Evolutionary conservation across 1,284 basidiomycete species (phyloP).

Genomic region (Xanthoconium separans): DNA sequence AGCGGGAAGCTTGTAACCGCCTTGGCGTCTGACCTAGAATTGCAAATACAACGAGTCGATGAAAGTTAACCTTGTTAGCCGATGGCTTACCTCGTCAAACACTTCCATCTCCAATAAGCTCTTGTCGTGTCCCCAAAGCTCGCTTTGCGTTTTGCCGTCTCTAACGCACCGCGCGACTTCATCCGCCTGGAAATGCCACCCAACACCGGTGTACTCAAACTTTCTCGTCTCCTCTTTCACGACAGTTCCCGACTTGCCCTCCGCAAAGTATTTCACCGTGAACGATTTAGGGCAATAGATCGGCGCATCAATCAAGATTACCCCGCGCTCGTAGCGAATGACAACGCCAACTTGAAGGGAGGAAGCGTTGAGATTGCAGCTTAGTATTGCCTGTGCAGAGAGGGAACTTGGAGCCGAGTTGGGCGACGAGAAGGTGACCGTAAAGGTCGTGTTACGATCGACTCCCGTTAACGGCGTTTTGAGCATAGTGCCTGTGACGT

Average conservation of each 20-base stretch:
- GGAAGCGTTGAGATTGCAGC: constrained; percentile 57
- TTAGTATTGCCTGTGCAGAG: constrained; percentile 65
- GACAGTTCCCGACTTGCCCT: constrained; percentile 46
- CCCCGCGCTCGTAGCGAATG: constrained; percentile 69
- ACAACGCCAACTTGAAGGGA: constrained; percentile 48
- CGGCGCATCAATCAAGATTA: constrained; percentile 59
- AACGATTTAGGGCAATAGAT: constrained; percentile 66
- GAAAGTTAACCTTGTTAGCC: not conserved
- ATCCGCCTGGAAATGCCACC: constrained; percentile 79
- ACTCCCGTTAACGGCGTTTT: constrained; percentile 78
- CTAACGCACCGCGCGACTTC: constrained; percentile 81
- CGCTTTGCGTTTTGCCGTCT: constrained; percentile 75
- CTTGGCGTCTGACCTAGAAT: constrained; percentile 49
- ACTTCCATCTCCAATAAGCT: constrained; percentile 77
- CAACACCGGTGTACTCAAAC: constrained; percentile 59
- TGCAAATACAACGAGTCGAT: not conserved
- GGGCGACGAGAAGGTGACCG: constrained; percentile 62
- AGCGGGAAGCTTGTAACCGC: constrained; percentile 45
- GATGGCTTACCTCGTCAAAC: constrained; percentile 69
- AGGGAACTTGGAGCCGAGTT: constrained; percentile 38
- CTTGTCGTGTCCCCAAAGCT: constrained; percentile 73
- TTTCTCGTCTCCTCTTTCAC: constrained; percentile 52
- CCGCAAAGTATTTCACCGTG: constrained; percentile 59
- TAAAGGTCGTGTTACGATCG: constrained; percentile 77
- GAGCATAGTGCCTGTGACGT: constrained; percentile 61